phyloP scores from a whole-genome alignment of 2,329 filamentous ascomycete genomes.

The Acephala macrosclerotiorum region DNA sequence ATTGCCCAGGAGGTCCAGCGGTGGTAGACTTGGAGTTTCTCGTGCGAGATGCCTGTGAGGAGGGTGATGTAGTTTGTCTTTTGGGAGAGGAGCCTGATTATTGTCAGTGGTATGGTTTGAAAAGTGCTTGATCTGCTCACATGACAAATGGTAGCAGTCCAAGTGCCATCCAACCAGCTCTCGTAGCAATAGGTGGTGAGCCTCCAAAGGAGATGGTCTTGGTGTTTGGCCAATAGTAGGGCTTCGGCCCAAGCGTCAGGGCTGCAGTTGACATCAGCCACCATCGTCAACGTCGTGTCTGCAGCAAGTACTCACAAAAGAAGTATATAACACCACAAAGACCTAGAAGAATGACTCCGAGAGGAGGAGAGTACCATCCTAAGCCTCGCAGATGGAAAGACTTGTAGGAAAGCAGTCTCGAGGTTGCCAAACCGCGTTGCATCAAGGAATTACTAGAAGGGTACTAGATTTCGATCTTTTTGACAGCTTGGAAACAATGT shows the following conservation, averaged over 20 bases:
- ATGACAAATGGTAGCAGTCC: slow-evolving; percentile 75
- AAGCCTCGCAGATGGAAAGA: slow-evolving; percentile 21
- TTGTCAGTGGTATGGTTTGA: neutral
- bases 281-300: neutral
- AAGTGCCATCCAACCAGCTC: slow-evolving; percentile 88
- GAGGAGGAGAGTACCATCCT: slow-evolving; percentile 24
- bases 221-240: slow-evolving; percentile 34
- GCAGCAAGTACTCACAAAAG: slow-evolving; percentile 20
- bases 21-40: slow-evolving; percentile 89
- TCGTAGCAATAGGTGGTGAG: slow-evolving; percentile 84
- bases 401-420: slow-evolving; percentile 24
- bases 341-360: slow-evolving; percentile 27
- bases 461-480: slow-evolving; percentile 4
- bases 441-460: neutral
- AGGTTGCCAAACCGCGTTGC: slow-evolving; percentile 5
- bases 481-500: slow-evolving; percentile 14
- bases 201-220: slow-evolving; percentile 51
- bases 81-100: slow-evolving; percentile 62
- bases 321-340: slow-evolving; percentile 25
- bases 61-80: slow-evolving; percentile 85
- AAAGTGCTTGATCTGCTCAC: neutral
- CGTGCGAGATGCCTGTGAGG: slow-evolving; percentile 87
- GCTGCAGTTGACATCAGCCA: slow-evolving; percentile 9
- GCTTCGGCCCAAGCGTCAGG: slow-evolving; percentile 27
- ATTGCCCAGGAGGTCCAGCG: slow-evolving; percentile 88